Evolutionary conservation across 2,329 filamentous ascomycete genomes (phyloP).

Genomic region (Fusarium pseudograminearum): DNA sequence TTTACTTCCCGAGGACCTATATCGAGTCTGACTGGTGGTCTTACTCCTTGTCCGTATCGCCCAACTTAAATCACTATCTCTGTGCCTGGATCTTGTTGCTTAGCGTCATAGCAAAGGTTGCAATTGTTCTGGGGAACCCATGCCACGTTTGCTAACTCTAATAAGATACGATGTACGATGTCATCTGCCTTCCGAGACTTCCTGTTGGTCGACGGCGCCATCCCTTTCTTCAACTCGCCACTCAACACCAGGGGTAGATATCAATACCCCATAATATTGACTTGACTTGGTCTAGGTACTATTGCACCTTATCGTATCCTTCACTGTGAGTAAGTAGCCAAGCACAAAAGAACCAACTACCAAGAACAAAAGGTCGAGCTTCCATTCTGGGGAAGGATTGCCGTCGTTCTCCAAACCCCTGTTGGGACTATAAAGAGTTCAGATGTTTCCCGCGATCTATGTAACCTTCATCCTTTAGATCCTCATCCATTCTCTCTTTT

Average conservation of each 20-base stretch:
- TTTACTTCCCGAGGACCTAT: neutral
- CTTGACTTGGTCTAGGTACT: neutral
- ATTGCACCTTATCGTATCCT: slow-evolving; percentile 1
- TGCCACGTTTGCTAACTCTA: neutral
- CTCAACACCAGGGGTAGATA: neutral
- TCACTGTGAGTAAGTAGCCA: neutral
- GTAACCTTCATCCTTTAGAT: neutral
- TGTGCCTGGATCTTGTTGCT: neutral
- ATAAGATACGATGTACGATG: neutral
- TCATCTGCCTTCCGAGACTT: neutral
- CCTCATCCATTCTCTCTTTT: neutral
- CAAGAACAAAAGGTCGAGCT: slow-evolving; percentile 19
- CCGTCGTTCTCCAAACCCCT: neutral
- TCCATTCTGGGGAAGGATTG: slow-evolving; percentile 9
- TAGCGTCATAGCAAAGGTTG: neutral
- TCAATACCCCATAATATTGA: neutral
- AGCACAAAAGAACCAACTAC: slow-evolving; percentile 17
- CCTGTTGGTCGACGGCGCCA: neutral
- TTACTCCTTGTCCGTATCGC: neutral
- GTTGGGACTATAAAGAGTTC: neutral
- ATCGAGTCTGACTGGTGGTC: slow-evolving; percentile 8
- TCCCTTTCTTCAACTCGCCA: neutral
- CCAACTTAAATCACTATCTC: neutral
- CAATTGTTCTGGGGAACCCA: slow-evolving; percentile 12
- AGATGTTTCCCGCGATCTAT: accelerated